Base-by-base conservation (phyloP, 176 grass and related monocot genomes). In the Microstegium vimineum region DNA sequence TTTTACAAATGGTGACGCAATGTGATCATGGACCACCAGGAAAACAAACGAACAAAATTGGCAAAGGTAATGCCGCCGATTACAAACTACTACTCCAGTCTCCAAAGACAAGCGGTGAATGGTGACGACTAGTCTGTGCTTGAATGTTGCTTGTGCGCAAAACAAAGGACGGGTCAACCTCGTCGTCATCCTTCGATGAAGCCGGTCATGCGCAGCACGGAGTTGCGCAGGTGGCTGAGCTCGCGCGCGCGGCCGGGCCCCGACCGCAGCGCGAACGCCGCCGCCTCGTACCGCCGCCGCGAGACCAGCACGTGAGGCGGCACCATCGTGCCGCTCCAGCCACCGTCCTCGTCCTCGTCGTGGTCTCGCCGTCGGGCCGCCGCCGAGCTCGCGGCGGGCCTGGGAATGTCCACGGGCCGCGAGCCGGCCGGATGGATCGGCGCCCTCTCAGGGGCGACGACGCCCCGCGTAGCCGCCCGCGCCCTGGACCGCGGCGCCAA, bases 131-230 rank as follows among this genome's bases (percentile, higher is more conserved):
- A 81, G 46, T 68, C 46, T 2, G n/a, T 26, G 16, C 34, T 25
- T 40, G 34, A 36, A 25, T 16, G n/a, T n/a, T n/a, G n/a, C n/a
- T n/a, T n/a, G n/a, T n/a, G 43, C 18, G 31, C 71, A 45, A 49
- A 52, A 80, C 43, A 6, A 34, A 6, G 1, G 16, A 41, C 17
- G 20, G 62, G 81, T 23, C 45, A 66, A 59, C 43, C 81, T 66
- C 4, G 74, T n/a, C n/a, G n/a, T 87, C 85, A 97, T 74, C 87
- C 89, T 88, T 97, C 91, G 52, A 90, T 89, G 85, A 92, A 97
- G 2, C 94, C 90, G 75, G 91, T 97, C 90, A 97, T 92, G 5
- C 87, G 86, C 65, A 91, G 81, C 69, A 97, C 91, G 62, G 83
- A 83, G 79, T 89, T 51, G 52, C 94, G 82, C 47, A 90, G 79